Evolutionary conservation across 352 stramenopile species (phyloP), one percentile per base, ranked within the genome.

Genomic region (Phytophthora kernoviae): DNA sequence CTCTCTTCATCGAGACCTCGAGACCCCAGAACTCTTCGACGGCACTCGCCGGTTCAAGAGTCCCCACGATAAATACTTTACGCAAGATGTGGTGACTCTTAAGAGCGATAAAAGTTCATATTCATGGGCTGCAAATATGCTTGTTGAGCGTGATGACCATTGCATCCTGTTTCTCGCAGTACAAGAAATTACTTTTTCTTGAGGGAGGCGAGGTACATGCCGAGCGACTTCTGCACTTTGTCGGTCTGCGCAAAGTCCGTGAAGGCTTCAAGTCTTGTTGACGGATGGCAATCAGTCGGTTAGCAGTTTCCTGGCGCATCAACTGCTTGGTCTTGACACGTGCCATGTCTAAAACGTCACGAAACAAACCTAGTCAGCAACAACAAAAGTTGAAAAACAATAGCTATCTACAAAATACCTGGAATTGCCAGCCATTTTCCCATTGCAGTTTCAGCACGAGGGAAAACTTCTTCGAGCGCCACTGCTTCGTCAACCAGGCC

Each of bases 21-120:
- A 91, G 41, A 54, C 66, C 41, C 64, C 78, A n/a, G 68, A 87
- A 44, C 40, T 71, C 24, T 72, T 93, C 18, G 81, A 90, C 52
- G 80, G 71, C 36, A 73, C 68, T 49, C 84, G 84, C 60, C 94
- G 87, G 87, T 77, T 96, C 61, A 91, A 91, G 71, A 96, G 87
- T 70, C 65, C 65, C 11, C 73, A 90, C 54, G 79, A 93, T 33
- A 96, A 94, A 61, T 96, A 96, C 67, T 54, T 71, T 32, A 77
- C 64, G 21, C 87, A 96, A 58, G 77, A 87, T 42, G 80, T 90
- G 45, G 68, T 63, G 7, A 47, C 94, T 1, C n/a, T n/a, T n/a
- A n/a, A n/a, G n/a, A n/a, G n/a, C n/a, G n/a, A n/a, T n/a, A n/a
- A n/a, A n/a, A n/a, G n/a, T n/a, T n/a, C n/a, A n/a, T 30, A 30